Evolutionary conservation across 2,329 filamentous ascomycete genomes (phyloP).

Genomic region (Beauveria sp.): DNA sequence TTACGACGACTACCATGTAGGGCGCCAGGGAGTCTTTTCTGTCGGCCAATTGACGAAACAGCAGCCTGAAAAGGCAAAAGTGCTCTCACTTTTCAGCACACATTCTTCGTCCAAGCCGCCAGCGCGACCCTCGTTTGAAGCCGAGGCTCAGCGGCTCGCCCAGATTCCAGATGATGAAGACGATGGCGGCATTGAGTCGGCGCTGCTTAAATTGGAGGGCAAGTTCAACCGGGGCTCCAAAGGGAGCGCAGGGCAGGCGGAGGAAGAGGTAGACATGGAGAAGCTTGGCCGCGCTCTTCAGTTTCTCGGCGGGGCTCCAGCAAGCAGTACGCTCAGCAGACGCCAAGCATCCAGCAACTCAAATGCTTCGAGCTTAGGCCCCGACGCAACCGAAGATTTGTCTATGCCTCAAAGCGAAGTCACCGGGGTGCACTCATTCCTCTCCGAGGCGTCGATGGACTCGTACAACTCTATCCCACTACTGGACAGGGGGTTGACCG

Average conservation of each 20-base stretch:
- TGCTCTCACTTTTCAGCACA: conserved; percentile 50
- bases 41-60: conserved; percentile 50
- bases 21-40: conserved; percentile 43
- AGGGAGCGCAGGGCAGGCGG: conserved; percentile 14
- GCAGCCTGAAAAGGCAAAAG: conserved; percentile 31
- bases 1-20: conserved; percentile 17
- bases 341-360: neutral
- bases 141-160: conserved; percentile 77
- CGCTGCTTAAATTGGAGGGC: conserved; percentile 84
- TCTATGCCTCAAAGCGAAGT: conserved; percentile 1
- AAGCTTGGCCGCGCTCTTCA: conserved; percentile 9
- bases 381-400: neutral
- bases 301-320: conserved; percentile 3
- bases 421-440: conserved; percentile 33
- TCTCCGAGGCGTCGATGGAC: conserved; percentile 57
- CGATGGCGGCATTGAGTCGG: conserved; percentile 87
- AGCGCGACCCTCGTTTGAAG: conserved; percentile 75
- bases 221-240: conserved; percentile 56
- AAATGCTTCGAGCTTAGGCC: neutral
- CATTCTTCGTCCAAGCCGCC: conserved; percentile 51
- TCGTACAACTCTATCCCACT: conserved; percentile 74
- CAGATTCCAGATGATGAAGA: conserved; percentile 75
- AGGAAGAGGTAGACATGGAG: conserved; percentile 15
- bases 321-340: neutral
- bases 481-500: conserved; percentile 57